A percentile compares a stretch with the other conserved stretches of the same genome.
Evolutionary conservation across 225 moss, liverwort and hornwort species (phyloP).

Genomic region (Marchantia polymorpha): DNA sequence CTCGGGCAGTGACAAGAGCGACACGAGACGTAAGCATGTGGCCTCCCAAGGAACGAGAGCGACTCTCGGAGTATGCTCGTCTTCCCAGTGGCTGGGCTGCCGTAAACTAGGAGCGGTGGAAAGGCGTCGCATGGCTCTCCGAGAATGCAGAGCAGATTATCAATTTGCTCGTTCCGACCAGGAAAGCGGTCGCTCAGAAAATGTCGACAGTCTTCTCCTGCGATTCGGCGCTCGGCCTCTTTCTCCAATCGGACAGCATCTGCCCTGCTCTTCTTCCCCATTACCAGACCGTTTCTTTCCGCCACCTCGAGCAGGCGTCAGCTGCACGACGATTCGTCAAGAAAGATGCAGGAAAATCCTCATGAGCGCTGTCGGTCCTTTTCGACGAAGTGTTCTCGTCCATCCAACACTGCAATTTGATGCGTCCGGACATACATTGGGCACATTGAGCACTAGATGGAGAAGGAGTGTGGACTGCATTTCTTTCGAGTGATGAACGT

Average conservation of each 20-base stretch:
- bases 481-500: no score
- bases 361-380: no score
- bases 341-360: no score
- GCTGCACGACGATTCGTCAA: no score
- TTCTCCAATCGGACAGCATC: neutral
- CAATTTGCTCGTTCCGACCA: slow-evolving; percentile 60
- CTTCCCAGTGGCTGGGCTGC: slow-evolving; percentile 84
- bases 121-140: slow-evolving; percentile 60
- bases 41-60: slow-evolving; percentile 56
- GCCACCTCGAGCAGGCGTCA: no score
- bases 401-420: no score
- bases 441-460: no score
- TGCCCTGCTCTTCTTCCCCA: slow-evolving; percentile 9
- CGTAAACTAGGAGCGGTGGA: slow-evolving; percentile 80
- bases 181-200: slow-evolving; percentile 31
- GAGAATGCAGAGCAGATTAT: slow-evolving; percentile 64
- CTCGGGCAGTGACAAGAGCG: slow-evolving; percentile 77
- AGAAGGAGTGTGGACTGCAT: no score
- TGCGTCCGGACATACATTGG: no score
- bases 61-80: slow-evolving; percentile 70
- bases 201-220: slow-evolving; percentile 9
- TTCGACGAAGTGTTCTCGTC: no score
- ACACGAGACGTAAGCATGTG: slow-evolving; percentile 76
- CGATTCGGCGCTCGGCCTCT: neutral
- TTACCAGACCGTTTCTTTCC: neutral